Evolutionary conservation across 1,284 basidiomycete species (phyloP), one percentile per base, ranked within the genome.

Genomic region (Mycosarcoma maydis): DNA sequence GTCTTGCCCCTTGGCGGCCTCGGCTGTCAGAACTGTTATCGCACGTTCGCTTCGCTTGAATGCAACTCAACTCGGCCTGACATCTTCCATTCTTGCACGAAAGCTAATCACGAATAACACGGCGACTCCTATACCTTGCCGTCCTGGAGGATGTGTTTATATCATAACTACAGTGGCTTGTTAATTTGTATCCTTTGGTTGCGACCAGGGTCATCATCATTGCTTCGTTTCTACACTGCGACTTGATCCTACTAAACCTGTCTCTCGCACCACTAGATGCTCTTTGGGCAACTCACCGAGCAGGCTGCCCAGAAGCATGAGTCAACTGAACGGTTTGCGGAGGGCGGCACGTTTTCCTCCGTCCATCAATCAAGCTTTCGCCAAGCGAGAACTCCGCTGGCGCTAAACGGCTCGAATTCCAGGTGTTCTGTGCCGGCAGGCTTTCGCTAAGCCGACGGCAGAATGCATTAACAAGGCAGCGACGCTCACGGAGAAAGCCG

Each of bases 31-130:
- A 34, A 34, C 22, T 41, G 55, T 54, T 65, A 54, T 65, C 55
- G 55, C 61, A 65, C 61, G 61, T 65, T 65, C 61, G 54, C 50
- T 38, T 45, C 40, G 17, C 37, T 29, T 57, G 49, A 44, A 49
- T 26, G 24, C n/a, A 19, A 27, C 29, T 24, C n/a, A 38, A 40
- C 29, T 19, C 7, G 29, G 39, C 8, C 40, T 41, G 34, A 42
- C 39, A 20, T 34, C 33, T 60, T 53, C 45, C 50, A 40, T 43
- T n/a, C 26, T 44, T 37, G 7, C 32, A 42, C 10, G 6, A 10
- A 36, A 34, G 19, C 23, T 23, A 14, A 10, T 22, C 23, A 42
- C 6, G 26, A 30, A 14, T 13, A 27, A 30, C 29, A 30, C 29
- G 9, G 9, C 29, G 29, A 30, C 14, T 30, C 9, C 29, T 8